A percentile compares a stretch with the other conserved stretches of the same genome.
Evolutionary conservation across 164 flowering plant species (phyloP).

Genomic region (Euptelea pleiosperma): DNA sequence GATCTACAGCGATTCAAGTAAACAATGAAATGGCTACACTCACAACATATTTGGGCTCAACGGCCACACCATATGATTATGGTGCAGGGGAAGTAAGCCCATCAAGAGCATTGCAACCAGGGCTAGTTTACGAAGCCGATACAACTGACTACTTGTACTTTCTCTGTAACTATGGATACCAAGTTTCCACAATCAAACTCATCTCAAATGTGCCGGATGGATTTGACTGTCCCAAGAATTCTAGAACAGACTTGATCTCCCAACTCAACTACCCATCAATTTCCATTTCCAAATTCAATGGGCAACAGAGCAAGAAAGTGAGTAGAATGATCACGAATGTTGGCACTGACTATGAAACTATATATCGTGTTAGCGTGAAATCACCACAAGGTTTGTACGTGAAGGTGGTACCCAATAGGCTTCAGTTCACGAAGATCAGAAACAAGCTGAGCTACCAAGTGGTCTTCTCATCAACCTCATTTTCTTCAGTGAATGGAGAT

Average conservation of each 20-base stretch:
- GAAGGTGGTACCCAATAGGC: constrained; percentile 44
- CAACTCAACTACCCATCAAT: constrained; percentile 82
- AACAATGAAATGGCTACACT: constrained; percentile 47
- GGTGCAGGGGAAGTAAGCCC: constrained; percentile 72
- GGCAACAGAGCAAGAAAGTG: constrained; percentile 37
- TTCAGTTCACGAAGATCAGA: constrained; percentile 40
- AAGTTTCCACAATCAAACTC: constrained; percentile 32
- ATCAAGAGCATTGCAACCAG: constrained; percentile 55
- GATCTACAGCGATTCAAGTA: constrained; percentile 45
- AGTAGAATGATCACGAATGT: constrained; percentile 63
- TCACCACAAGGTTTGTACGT: constrained; percentile 46
- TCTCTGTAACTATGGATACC: constrained; percentile 59
- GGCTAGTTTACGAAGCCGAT: constrained; percentile 62
- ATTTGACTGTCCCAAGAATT: constrained; percentile 49
- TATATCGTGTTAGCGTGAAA: constrained; percentile 36
- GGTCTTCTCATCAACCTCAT: constrained; percentile 30
- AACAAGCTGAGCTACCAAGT: constrained; percentile 55
- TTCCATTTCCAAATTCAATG: constrained; percentile 41
- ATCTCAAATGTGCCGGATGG: constrained; percentile 33
- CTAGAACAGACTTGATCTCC: constrained; percentile 44
- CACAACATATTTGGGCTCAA: constrained; percentile 41
- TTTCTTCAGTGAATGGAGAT: constrained; percentile 16
- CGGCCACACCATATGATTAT: constrained; percentile 61
- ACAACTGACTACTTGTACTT: constrained; percentile 51
- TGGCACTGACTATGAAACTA: constrained; percentile 37